Percentiles rank a stretch among this genome's conserved stretches.
phyloP scores from a whole-genome alignment of 441 rosid species.

The Adansonia gregorii region DNA sequence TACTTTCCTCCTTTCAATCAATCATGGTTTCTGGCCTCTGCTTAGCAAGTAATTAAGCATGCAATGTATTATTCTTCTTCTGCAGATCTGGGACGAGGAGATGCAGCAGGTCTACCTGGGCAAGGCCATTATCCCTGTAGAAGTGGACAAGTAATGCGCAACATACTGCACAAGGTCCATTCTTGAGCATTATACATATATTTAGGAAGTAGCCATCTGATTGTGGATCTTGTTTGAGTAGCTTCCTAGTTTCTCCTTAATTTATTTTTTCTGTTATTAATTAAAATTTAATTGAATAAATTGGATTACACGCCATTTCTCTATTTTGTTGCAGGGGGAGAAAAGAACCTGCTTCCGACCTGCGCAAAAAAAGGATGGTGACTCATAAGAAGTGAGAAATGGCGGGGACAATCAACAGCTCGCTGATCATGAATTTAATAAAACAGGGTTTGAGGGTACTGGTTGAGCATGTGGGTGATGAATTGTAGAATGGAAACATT shows the following conservation, averaged over 20 bases:
- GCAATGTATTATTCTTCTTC: not conserved
- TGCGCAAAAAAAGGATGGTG: not conserved
- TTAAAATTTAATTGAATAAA: not conserved
- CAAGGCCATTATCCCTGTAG: conserved; percentile 60
- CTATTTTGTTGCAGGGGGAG: conserved; percentile 21
- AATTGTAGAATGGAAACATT: not conserved
- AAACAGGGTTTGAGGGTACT: not conserved
- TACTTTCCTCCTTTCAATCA: not conserved
- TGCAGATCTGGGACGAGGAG: conserved; percentile 96
- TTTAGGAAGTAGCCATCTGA: conserved; percentile 30
- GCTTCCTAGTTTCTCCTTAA: not conserved
- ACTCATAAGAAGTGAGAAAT: conserved; percentile 18
- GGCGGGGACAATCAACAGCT: not conserved
- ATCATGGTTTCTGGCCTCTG: not conserved
- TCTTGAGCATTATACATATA: not conserved
- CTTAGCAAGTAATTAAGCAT: not conserved
- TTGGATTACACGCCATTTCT: not conserved
- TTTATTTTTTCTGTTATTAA: no score
- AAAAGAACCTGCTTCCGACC: conserved; percentile 6
- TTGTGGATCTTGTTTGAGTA: not conserved
- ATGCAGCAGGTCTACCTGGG: conserved; percentile 85
- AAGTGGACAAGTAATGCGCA: conserved; percentile 55
- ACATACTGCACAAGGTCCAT: conserved; percentile 6
- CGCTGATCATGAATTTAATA: not conserved
- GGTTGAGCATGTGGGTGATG: not conserved